A percentile compares a stretch with the other conserved stretches of the same genome.
phyloP scores from a whole-genome alignment of 345 rosid species.

The Populus euphratica region DNA sequence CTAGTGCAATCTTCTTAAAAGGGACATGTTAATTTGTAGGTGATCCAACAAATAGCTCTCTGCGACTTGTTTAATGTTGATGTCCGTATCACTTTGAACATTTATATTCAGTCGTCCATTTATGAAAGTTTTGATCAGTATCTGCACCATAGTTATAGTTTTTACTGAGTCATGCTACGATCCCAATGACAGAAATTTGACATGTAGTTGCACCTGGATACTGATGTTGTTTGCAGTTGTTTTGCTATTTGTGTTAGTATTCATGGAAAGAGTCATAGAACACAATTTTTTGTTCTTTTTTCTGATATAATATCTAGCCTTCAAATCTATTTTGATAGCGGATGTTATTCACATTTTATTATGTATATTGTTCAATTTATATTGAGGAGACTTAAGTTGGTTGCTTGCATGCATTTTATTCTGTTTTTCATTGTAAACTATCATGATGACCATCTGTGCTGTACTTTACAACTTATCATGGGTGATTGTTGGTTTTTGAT shows the following conservation, averaged over 20 bases:
- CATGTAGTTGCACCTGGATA: background rate
- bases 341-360: background rate
- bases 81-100: slow-evolving; percentile 4
- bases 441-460: background rate
- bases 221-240: background rate
- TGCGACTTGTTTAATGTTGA: slow-evolving; percentile 13
- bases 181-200: background rate
- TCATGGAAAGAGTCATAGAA: background rate
- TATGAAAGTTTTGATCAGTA: slow-evolving; percentile 14
- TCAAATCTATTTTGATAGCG: background rate
- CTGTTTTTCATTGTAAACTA: background rate
- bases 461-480: too few species aligned
- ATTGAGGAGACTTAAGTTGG: background rate
- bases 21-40: slow-evolving; percentile 24
- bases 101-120: background rate
- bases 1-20: slow-evolving; percentile 5
- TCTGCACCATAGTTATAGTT: background rate
- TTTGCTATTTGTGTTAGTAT: background rate
- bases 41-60: slow-evolving; percentile 22
- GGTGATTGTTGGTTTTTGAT: background rate
- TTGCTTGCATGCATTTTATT: background rate
- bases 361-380: background rate
- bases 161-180: background rate
- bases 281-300: background rate
- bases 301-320: background rate